Evolutionary conservation across 345 rosid genomes (phyloP).

Genomic region (Syzygium aromaticum): DNA sequence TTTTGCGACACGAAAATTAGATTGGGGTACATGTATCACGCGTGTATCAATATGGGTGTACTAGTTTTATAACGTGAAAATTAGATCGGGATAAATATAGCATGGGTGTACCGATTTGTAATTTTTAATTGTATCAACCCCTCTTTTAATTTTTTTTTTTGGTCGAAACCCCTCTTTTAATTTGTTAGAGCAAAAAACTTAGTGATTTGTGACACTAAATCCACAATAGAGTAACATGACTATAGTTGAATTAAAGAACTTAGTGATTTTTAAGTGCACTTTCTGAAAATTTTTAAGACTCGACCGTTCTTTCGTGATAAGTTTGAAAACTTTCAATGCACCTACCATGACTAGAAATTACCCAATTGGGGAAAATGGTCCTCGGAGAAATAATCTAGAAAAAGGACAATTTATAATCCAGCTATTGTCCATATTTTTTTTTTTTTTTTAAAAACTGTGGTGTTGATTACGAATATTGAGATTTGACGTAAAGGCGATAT

Average conservation of each 20-base stretch:
- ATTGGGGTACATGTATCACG: neutral
- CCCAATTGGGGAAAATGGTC: neutral
- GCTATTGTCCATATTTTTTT: neutral
- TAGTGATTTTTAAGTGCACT: too few species aligned
- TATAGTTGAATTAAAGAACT: too few species aligned
- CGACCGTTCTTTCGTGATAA: too few species aligned
- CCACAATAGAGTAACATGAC: too few species aligned
- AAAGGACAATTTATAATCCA: neutral
- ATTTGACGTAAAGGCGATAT: neutral
- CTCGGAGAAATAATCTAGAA: neutral
- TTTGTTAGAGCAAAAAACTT: fast-evolving
- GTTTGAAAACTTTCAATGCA: too few species aligned
- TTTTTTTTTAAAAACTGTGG: neutral
- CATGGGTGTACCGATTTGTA: fast-evolving
- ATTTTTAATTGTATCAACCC: fast-evolving
- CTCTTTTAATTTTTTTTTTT: neutral
- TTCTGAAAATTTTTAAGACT: too few species aligned
- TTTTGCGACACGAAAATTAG: neutral
- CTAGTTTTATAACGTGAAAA: neutral
- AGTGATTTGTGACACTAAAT: neutral
- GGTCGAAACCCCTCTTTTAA: neutral
- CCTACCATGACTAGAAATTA: too few species aligned
- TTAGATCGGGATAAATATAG: neutral
- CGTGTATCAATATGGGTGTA: neutral
- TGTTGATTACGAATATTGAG: neutral